Evolutionary conservation across 2,329 filamentous ascomycete species (phyloP), one percentile per base, ranked within the genome.

Genomic region (Graphilbum ipis-grandicollis): DNA sequence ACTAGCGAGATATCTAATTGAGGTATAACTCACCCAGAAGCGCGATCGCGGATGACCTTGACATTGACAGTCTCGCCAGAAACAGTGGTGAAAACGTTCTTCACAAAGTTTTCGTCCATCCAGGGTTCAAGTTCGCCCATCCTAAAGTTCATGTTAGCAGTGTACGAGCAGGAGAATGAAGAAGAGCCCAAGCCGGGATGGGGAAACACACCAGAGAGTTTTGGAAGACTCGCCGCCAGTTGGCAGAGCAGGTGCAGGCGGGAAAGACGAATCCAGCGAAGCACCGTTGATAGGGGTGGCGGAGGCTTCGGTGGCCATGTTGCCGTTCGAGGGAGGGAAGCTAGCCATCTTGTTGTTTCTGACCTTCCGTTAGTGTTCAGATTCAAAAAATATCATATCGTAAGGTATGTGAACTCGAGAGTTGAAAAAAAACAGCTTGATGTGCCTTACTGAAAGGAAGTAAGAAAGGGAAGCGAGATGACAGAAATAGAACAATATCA

Each of bases 21-120:
- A 23, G 9, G 15, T 5, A 1, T 17, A n/a, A 50, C 64, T 38
- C 59, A 93, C 85, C 88, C 90, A 54, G 88, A 94, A 59, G 93
- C 93, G 62, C 94, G 94, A 65, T 98, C 90, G 47, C 90, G 83
- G 52, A 98, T 98, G 71, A 98, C 93, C 73, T 98, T 98, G 50
- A 98, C 90, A 50, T 94, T 94, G 50, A 98, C 90, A 45, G 76
- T 76, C 60, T 96, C 90, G 48, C 81, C 85, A 63, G 93, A 81
- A 50, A 86, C 76, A 52, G 84, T 93, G 45, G 65, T 54, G 71
- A 84, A 96, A 33, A 96, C 75, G 49, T 81, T 90, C 60, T 92
- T 86, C 53, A 98, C 82, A 58, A 96, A 98, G 61, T 88, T 92
- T 65, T 98, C 90, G 50, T 98, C 90, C 63, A 98, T 96, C 90